These are phyloP conservation scores for Thermoascus crustaceus DNA, from an alignment of 2,329 filamentous ascomycete genomes.

Conservation along the genomic window DNA sequence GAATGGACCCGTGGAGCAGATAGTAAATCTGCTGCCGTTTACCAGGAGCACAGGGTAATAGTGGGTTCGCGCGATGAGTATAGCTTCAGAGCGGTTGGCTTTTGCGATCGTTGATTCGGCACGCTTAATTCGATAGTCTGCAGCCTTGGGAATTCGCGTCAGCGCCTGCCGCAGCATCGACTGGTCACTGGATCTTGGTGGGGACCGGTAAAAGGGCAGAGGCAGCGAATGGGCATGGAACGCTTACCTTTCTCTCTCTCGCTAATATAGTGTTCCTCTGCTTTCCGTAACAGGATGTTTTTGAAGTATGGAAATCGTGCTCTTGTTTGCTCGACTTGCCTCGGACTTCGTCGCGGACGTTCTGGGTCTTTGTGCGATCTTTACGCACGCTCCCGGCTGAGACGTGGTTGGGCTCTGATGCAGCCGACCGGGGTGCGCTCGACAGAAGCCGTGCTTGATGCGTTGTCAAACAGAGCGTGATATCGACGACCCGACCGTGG, in stretches of 20 bases:
- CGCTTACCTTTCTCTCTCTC: slow-evolving; percentile 26
- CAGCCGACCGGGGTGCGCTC: slow-evolving; percentile 31
- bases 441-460: slow-evolving; percentile 31
- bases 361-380: slow-evolving; percentile 25
- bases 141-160: slow-evolving; percentile 33
- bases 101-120: slow-evolving; percentile 35
- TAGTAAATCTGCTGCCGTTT: too few relatives aligned
- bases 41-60: too few relatives aligned
- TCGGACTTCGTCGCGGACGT: slow-evolving; percentile 17
- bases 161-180: slow-evolving; percentile 34
- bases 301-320: slow-evolving; percentile 8
- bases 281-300: slow-evolving; percentile 1
- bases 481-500: slow-evolving; percentile 18
- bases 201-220: slow-evolving; percentile 12
- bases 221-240: slow-evolving; percentile 16
- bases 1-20: too few relatives aligned
- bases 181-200: slow-evolving; percentile 34
- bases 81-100: slow-evolving; percentile 15
- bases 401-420: slow-evolving; percentile 40
- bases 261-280: slow-evolving; percentile 11
- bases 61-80: too few relatives aligned
- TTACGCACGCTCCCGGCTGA: slow-evolving; percentile 24
- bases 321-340: slow-evolving; percentile 12
- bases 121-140: slow-evolving; percentile 27
- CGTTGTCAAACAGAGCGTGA: slow-evolving; percentile 31